Base-by-base conservation (phyloP, 139 green algal species). In the Marvania coccoides region DNA sequence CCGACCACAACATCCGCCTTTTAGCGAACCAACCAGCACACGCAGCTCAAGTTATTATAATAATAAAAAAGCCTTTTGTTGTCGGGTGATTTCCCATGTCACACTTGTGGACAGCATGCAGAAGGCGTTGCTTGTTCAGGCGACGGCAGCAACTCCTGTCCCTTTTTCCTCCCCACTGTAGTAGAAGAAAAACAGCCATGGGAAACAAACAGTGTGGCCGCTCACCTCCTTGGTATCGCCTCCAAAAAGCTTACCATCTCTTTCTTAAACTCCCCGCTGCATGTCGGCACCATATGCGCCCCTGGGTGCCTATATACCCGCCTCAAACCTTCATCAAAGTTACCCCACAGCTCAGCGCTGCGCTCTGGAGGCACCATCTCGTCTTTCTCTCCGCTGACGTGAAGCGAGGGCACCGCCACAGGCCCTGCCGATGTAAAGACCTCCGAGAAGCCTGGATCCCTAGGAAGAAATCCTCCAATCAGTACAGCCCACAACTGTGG, bases 221-320 rank as follows among this genome's bases (percentile, higher is more conserved):
- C n/a, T n/a, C n/a, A n/a, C n/a, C n/a, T n/a, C n/a, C n/a, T n/a
- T n/a, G n/a, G n/a, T n/a, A 67, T 12, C 8, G 29, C 35, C 5
- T 81, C 69, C 37, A 86, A 14, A 23, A 84, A 76, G 3, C 39
- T 10, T 3, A 55, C n/a, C 33, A 82, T 19, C 0, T n/a, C 26
- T 29, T 68, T 28, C 57, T 84, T 84, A 62, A 82, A 74, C 12
- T 71, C 74, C 6, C 80, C 76, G 12, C 57, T 77, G 68, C 79
- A 84, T 0, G 79, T 87, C 14, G 79, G 79, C 34, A 88, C 73
- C 64, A 83, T 67, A 64, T 88, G 82, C 0, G 59, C 80, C 10
- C 82, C 82, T 15, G 63, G 28, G 57, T 78, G 72, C 1, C 29
- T 24, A n/a, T 63, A 69, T 6, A 24, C 13, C 8, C 40, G 54